phyloP scores from a whole-genome alignment of 1,139 yeast species.

The Saccharomyces uvarum region DNA sequence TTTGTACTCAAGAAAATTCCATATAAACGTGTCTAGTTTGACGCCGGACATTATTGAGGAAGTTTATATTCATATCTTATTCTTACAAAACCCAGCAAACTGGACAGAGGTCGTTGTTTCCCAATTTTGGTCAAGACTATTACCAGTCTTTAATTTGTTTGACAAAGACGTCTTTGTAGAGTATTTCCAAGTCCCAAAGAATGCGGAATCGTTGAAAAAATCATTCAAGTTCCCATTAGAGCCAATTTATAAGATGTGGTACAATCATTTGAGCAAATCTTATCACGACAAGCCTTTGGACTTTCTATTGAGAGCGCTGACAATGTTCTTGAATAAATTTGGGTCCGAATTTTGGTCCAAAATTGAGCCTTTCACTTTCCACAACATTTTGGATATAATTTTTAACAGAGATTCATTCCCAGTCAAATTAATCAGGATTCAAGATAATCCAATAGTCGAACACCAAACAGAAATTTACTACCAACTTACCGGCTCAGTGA shows the following conservation, averaged over 20 bases:
- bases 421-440: constrained; percentile 20
- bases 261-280: constrained; percentile 38
- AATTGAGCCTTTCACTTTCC: constrained; percentile 45
- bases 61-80: constrained; percentile 42
- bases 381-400: constrained; percentile 49
- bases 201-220: constrained; percentile 39
- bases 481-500: constrained; percentile 23
- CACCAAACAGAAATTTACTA: constrained; percentile 30
- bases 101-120: constrained; percentile 41
- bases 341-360: constrained; percentile 44
- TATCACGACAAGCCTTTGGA: constrained; percentile 51
- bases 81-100: constrained; percentile 45
- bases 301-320: constrained; percentile 42
- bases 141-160: constrained; percentile 37
- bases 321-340: constrained; percentile 37
- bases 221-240: constrained; percentile 37
- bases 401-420: constrained; percentile 26
- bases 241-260: constrained; percentile 40
- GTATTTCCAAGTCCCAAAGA: constrained; percentile 39
- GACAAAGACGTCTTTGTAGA: constrained; percentile 37
- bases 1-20: constrained; percentile 16
- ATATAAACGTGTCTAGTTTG: constrained; percentile 17
- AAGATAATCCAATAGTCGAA: constrained; percentile 23
- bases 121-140: constrained; percentile 47
- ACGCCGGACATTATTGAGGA: constrained; percentile 45